Evolutionary conservation across 176 grass and related monocot genomes (phyloP).

Genomic region (Carex myosuroides): DNA sequence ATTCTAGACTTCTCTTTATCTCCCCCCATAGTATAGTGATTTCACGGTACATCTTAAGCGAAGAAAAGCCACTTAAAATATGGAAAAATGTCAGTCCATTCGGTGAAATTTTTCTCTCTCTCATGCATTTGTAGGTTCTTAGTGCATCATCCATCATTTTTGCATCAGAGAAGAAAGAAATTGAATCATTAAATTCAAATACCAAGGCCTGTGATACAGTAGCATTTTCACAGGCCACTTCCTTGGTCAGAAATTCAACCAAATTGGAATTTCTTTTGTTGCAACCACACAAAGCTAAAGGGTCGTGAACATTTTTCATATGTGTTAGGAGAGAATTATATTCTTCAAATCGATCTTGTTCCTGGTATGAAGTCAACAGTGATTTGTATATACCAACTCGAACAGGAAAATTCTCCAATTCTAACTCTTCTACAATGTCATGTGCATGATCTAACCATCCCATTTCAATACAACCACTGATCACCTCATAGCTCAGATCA

Average conservation of each 20-base stretch:
- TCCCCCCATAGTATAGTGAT: constrained; percentile 88
- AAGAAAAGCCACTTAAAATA: constrained; percentile 69
- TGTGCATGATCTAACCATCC: constrained; percentile 70
- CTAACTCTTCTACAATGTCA: constrained; percentile 68
- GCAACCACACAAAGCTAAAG: constrained; percentile 29
- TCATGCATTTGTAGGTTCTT: constrained; percentile 70
- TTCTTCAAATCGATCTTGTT: constrained; percentile 51
- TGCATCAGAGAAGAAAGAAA: constrained; percentile 82
- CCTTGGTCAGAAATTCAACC: constrained; percentile 44
- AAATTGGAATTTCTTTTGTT: constrained; percentile 34
- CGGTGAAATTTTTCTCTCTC: constrained; percentile 59
- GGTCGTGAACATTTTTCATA: constrained; percentile 48
- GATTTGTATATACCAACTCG: constrained; percentile 41
- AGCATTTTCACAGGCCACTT: constrained; percentile 32
- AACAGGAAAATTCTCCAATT: constrained; percentile 35
- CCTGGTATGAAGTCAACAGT: constrained; percentile 60
- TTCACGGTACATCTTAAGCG: constrained; percentile 54
- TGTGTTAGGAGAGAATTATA: constrained; percentile 51
- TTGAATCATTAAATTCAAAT: constrained; percentile 71
- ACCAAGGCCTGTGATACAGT: constrained; percentile 24
- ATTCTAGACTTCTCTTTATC: constrained; percentile 61
- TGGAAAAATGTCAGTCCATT: constrained; percentile 57
- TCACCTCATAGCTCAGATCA: constrained; percentile 33
- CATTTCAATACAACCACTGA: constrained; percentile 62
- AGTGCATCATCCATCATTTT: constrained; percentile 96